phyloP scores from a whole-genome alignment of 306 rosid species.

The Sicyos baderoa region DNA sequence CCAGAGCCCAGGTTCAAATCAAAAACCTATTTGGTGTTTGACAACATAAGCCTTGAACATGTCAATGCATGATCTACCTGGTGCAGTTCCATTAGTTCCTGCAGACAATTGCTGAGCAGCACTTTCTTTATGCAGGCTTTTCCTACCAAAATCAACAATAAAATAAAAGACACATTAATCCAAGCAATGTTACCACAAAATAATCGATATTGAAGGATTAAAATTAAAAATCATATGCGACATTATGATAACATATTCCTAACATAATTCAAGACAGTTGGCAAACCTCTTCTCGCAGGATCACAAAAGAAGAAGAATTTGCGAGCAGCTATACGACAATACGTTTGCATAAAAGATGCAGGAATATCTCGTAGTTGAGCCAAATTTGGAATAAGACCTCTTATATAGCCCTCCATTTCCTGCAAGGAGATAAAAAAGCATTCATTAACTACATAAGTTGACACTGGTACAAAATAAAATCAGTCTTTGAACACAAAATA shows the following conservation, averaged over 20 bases:
- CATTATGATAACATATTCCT: not conserved
- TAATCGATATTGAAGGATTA: not conserved
- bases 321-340: constrained; percentile 93
- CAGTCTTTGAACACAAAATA: constrained; percentile 22
- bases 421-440: constrained; percentile 22
- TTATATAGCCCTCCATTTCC: constrained; percentile 94
- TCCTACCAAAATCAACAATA: constrained; percentile 33
- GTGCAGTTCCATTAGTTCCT: constrained; percentile 98
- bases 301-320: constrained; percentile 98
- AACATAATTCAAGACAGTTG: not conserved
- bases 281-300: constrained; percentile 94
- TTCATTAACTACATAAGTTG: constrained; percentile 6
- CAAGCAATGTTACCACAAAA: not conserved
- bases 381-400: constrained; percentile 92
- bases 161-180: not conserved
- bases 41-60: not conserved
- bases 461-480: not conserved
- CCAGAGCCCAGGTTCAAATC: not conserved
- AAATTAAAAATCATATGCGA: not conserved
- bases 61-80: constrained; percentile 50
- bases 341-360: constrained; percentile 55
- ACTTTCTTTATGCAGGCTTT: constrained; percentile 99
- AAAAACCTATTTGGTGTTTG: not conserved
- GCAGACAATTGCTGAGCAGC: constrained; percentile 90
- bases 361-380: constrained; percentile 91